A percentile compares a stretch with the other conserved stretches of the same genome.
Conservation (phyloP, 1,284 basidiomycete species). For the Microbotryum scabiosae region DNA sequence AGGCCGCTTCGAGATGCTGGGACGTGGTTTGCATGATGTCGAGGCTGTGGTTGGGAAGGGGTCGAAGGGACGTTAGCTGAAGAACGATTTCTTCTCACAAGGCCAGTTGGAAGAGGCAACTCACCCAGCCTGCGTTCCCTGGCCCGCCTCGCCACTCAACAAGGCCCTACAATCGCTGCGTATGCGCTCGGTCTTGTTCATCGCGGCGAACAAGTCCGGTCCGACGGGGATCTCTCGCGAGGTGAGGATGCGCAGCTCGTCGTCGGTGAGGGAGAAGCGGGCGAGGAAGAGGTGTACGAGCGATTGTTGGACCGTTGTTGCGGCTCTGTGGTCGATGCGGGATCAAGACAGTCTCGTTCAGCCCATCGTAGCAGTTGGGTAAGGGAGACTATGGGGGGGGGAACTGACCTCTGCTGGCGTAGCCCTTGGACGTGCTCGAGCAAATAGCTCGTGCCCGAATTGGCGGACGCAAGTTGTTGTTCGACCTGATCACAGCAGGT, state of each 20-base stretch:
- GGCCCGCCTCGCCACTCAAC: conserved; percentile 72
- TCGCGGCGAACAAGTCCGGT: conserved; percentile 64
- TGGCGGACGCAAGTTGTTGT: conserved; percentile 62
- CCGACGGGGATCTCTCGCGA: conserved; percentile 70
- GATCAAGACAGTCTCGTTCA: too few species aligned
- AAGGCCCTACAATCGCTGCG: conserved; percentile 75
- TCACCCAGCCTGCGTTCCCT: conserved; percentile 68
- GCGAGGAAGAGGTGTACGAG: conserved; percentile 71
- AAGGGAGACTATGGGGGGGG: neutral
- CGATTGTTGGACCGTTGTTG: conserved; percentile 50
- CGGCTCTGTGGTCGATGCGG: conserved; percentile 44
- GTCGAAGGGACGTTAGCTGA: neutral
- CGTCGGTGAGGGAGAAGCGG: conserved; percentile 70
- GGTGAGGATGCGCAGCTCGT: conserved; percentile 63
- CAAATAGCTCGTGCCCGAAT: conserved; percentile 68
- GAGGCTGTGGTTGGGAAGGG: conserved; percentile 46
- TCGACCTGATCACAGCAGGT: conserved; percentile 74
- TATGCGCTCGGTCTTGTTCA: conserved; percentile 78
- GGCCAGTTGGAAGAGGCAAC: conserved; percentile 25
- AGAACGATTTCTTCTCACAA: neutral
- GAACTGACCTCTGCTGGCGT: conserved; percentile 62
- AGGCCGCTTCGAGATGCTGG: conserved; percentile 74
- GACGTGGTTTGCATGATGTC: conserved; percentile 82
- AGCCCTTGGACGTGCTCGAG: conserved; percentile 78
- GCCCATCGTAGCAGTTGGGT: too few species aligned